Base-by-base conservation (phyloP, 1,139 yeast species). In the Nakaseomyces uthaithaninus region DNA sequence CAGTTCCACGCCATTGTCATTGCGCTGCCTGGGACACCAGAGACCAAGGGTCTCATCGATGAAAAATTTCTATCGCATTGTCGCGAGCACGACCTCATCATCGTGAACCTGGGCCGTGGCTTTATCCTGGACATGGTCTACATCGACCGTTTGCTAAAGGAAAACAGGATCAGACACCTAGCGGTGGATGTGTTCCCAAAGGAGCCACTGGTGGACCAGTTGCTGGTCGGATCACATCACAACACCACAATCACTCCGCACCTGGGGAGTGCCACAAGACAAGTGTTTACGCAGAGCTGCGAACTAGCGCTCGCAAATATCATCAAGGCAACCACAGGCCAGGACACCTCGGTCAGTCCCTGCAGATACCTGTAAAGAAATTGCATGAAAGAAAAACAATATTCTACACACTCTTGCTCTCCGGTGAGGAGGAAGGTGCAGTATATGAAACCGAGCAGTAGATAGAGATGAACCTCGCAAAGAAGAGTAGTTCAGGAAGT, bases 81-180 rank as follows among this genome's bases (percentile, higher is more conserved):
- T 37, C 69, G 77, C 46, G 57, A 62, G 7, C 42, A 47, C 3
- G 80, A 79, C 10, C 67, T 79, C 20, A 68, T 80, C 46, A 59
- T 87, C 25, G 77, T 87, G 45, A 87, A 86, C 59, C 75, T 83
- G 19, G 95, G 94, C 1, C 70, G 95, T 49, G 95, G 95, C 0
- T 60, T 68, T 4, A 72, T 86, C 17, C 65, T 89, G 42, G 84
- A 86, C 51, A 87, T 81, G 53, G 65, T 67, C 8, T 89, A 81
- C 1, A 67, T 87, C 23, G 74, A 81, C 1, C 66, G 65, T 3
- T 52, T 54, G 8, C 66, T 87, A 39, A 65, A 74, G 47, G 52
- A 65, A 1, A 91, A 89, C 1, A 74, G 76, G 42, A 65, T 89
- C 3, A 64, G 75, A 26, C 78, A 79, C 54, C 84, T 82, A 3